These are phyloP conservation scores for Iberis amara DNA, from an alignment of 441 rosid species.

Conservation along the genomic window DNA sequence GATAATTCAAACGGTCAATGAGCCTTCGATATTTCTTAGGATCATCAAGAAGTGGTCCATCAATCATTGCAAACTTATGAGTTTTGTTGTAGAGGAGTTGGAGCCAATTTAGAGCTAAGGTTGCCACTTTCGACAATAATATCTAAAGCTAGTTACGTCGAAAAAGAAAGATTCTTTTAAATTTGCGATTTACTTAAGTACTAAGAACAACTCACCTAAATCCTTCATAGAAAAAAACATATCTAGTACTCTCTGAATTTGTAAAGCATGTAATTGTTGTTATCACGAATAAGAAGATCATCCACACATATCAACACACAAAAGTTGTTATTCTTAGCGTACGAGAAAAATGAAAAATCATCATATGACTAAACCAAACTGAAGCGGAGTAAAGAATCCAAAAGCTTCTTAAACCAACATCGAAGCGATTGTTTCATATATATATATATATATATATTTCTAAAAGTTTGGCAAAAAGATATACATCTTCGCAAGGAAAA, in stretches of 20 bases:
- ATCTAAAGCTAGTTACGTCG: not conserved
- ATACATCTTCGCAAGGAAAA: not conserved
- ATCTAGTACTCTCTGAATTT: not conserved
- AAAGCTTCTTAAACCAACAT: no score
- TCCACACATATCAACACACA: no score
- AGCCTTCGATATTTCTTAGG: not conserved
- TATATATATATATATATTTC: no score
- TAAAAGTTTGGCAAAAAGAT: not conserved
- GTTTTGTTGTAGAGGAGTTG: not conserved
- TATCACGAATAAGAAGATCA: not conserved
- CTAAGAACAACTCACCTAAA: not conserved
- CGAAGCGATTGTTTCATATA: not conserved
- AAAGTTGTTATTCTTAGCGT: no score
- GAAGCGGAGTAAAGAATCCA: no score
- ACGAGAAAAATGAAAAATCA: no score
- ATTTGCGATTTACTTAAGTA: not conserved
- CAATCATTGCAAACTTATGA: not conserved
- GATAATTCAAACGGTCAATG: not conserved
- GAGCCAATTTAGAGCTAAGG: not conserved
- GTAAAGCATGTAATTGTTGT: not conserved
- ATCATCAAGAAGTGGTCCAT: not conserved
- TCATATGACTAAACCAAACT: no score
- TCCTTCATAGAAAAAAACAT: not conserved
- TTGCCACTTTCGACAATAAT: not conserved
- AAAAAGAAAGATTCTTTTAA: not conserved